Conservation (phyloP, 1,284 basidiomycete species). For the Puccinia polysora region DNA sequence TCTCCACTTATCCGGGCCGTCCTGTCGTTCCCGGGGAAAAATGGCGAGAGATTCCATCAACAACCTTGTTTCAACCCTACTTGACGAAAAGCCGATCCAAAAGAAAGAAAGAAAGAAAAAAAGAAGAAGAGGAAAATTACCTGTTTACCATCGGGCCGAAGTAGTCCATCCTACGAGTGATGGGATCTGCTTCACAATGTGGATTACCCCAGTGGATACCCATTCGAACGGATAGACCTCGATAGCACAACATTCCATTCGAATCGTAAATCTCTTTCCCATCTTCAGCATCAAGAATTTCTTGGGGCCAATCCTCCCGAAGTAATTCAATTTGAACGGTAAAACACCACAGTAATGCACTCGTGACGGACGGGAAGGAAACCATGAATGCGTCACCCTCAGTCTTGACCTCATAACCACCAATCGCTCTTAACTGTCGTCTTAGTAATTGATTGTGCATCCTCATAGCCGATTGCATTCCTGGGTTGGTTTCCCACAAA, state of each 20-base stretch:
- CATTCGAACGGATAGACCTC: conserved; percentile 93
- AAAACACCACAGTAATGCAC: conserved; percentile 87
- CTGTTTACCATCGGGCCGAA: conserved; percentile 53
- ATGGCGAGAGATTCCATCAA: background rate
- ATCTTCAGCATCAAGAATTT: conserved; percentile 87
- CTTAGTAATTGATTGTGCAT: conserved; percentile 85
- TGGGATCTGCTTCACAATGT: conserved; percentile 85
- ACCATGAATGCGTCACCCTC: conserved; percentile 99
- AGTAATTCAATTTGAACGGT: conserved; percentile 81
- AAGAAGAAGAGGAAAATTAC: background rate
- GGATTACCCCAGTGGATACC: conserved; percentile 91
- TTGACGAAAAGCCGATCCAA: background rate
- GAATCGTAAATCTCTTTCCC: conserved; percentile 69
- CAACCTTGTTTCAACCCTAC: too few relatives aligned
- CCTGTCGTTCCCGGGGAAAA: conserved; percentile 51
- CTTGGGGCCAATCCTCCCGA: conserved; percentile 84
- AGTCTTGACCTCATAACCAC: conserved; percentile 98
- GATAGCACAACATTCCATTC: conserved; percentile 66
- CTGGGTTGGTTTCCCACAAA: conserved; percentile 93
- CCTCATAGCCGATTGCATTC: conserved; percentile 91
- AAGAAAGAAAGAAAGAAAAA: conserved; percentile 77
- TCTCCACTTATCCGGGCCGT: conserved; percentile 76
- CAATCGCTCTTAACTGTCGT: conserved; percentile 79
- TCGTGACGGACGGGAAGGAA: conserved; percentile 81
- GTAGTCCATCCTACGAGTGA: conserved; percentile 88